Conservation (phyloP, 208 protist genomes). For the Acanthamoeba rhysodes region DNA sequence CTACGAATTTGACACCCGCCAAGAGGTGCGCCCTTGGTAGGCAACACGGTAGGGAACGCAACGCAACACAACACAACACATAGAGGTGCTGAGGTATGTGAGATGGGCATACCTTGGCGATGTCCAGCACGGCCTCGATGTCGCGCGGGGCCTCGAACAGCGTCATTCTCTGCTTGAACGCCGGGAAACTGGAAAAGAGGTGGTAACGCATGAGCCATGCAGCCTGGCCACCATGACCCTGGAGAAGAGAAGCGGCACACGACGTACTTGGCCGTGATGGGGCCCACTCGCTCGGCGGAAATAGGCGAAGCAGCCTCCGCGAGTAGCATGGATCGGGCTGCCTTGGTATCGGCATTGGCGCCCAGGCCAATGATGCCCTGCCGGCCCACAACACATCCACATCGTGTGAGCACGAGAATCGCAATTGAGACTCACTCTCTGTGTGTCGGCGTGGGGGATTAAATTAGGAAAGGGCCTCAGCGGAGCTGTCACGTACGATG, state of each 20-base stretch:
- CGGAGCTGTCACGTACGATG: conserved; percentile 8
- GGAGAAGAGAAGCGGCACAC: background rate
- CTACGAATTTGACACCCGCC: conserved; percentile 27
- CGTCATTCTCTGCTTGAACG: conserved; percentile 74
- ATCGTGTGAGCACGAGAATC: background rate
- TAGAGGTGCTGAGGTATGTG: too few relatives aligned
- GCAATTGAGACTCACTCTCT: background rate
- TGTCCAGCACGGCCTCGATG: conserved; percentile 56
- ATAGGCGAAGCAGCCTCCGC: background rate
- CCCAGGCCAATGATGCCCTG: conserved; percentile 42
- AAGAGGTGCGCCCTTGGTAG: conserved; percentile 11
- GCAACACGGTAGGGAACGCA: background rate
- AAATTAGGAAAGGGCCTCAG: background rate
- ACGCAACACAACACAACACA: background rate
- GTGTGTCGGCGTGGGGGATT: background rate
- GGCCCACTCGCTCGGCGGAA: conserved; percentile 20
- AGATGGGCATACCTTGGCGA: conserved; percentile 27
- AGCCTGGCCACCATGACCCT: background rate
- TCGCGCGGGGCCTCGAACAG: conserved; percentile 58
- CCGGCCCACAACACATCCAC: background rate
- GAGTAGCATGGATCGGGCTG: background rate
- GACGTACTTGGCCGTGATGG: conserved; percentile 64
- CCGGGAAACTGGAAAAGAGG: conserved; percentile 25
- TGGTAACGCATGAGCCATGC: background rate
- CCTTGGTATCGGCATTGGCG: conserved; percentile 7